Base-by-base conservation (phyloP, 768 basidiomycete species). In the Kwoniella sp. region DNA sequence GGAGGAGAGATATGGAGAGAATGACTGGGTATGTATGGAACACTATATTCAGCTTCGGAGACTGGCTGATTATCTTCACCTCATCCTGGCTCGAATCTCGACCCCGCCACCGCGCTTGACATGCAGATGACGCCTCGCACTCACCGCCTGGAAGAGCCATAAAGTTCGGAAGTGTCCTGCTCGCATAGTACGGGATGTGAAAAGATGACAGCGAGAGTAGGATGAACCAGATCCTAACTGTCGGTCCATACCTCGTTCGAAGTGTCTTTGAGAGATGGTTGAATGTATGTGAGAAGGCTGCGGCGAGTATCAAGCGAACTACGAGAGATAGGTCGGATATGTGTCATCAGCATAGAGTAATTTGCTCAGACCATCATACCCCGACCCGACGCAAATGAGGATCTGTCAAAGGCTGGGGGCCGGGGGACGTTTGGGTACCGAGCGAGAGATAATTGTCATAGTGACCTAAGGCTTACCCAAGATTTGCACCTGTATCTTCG, bases 101-200 rank as follows among this genome's bases (percentile, higher is more conserved):
- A 45, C 31, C 7, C n/a, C n/a, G n/a, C n/a, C n/a, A n/a, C n/a
- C n/a, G n/a, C n/a, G n/a, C n/a, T n/a, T n/a, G n/a, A n/a, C n/a
- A n/a, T n/a, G n/a, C n/a, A n/a, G n/a, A n/a, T n/a, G n/a, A n/a
- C n/a, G n/a, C n/a, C n/a, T 45, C 15, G 20, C 12, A 58, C 74
- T 64, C 31, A 94, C 93, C 90, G 51, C 88, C 86, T 1, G 90
- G 82, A 20, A 93, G 82, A 2, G 93, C 93, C 67, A 93, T 88
- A 88, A 93, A 95, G 78, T 98, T 99, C 1, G 96, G 95, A 7
- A 98, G 81, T 0, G 95, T 96, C 59, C 96, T 82, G 1, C 93
- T 88, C 84, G 93, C 91, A 89, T 92, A 98, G 79, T 92, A 99
- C 7, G 88, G 88, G 4, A 94, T 76, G 76, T 98, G 96, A 75